Conservation (phyloP, 75 land plant genomes). For the Pinus tabuliformis region DNA sequence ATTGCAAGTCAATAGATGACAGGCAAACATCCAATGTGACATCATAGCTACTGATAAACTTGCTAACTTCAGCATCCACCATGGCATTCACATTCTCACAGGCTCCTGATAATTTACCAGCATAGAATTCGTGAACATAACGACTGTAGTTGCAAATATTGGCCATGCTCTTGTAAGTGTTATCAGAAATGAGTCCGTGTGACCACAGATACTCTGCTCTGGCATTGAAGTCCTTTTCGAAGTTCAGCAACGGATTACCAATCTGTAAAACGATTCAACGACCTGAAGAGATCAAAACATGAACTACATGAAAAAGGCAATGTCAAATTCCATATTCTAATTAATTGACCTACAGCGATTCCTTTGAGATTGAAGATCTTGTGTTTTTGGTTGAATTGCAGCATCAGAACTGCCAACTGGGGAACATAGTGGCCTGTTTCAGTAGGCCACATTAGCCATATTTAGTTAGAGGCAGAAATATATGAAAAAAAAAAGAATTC, state of each 20-base stretch:
- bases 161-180: slow-evolving; percentile 18
- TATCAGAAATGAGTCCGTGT: slow-evolving; percentile 33
- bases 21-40: slow-evolving; percentile 25
- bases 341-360: slow-evolving; percentile 24
- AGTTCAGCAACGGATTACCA: slow-evolving; percentile 29
- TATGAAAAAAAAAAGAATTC: no score
- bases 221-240: slow-evolving; percentile 19
- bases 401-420: slow-evolving; percentile 24
- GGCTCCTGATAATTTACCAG: neutral
- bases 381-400: slow-evolving; percentile 16
- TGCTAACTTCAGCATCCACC: slow-evolving; percentile 13
- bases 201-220: slow-evolving; percentile 38
- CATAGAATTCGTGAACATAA: slow-evolving; percentile 2
- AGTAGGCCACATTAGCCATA: no score
- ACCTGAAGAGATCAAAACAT: no score
- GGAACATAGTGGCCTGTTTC: slow-evolving; percentile 29
- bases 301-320: no score
- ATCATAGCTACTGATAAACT: slow-evolving; percentile 16
- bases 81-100: slow-evolving; percentile 6
- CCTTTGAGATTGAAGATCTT: slow-evolving; percentile 40
- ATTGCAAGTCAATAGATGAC: slow-evolving; percentile 16
- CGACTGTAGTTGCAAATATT: slow-evolving; percentile 14
- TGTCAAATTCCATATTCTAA: neutral
- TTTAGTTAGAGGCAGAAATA: no score
- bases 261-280: slow-evolving; percentile 15